phyloP scores from a whole-genome alignment of 106 monocot genomes.

The Acorus gramineus region DNA sequence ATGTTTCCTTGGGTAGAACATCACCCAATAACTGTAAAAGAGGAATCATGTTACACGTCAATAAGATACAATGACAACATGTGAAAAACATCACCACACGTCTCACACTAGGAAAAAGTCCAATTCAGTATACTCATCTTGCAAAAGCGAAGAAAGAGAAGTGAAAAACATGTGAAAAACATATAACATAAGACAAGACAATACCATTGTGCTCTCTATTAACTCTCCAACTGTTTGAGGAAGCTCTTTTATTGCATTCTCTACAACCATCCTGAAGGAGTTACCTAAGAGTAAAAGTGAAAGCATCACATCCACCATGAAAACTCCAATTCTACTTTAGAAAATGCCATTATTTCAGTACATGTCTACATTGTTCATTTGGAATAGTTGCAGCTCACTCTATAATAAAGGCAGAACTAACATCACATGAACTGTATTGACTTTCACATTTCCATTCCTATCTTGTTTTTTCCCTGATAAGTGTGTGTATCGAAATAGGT shows the following conservation, averaged over 20 bases:
- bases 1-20: slow-evolving; percentile 53
- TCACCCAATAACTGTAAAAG: slow-evolving; percentile 43
- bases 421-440: not conserved
- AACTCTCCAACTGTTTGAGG: slow-evolving; percentile 18
- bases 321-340: not conserved
- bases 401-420: not conserved
- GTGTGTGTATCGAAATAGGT: too few species aligned
- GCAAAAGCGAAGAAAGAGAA: too few species aligned
- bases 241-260: slow-evolving; percentile 10
- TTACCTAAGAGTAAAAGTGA: slow-evolving; percentile 22
- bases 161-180: not conserved
- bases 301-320: not conserved
- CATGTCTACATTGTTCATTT: not conserved
- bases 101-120: not conserved
- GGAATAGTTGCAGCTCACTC: not conserved
- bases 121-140: too few species aligned
- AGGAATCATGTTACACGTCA: too few species aligned
- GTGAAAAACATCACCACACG: not conserved
- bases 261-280: slow-evolving; percentile 13
- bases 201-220: slow-evolving; percentile 14
- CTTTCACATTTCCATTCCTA: not conserved
- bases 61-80: too few species aligned
- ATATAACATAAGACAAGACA: slow-evolving; percentile 36
- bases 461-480: too few species aligned
- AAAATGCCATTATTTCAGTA: not conserved